Evolutionary conservation across 345 rosid genomes (phyloP).

Genomic region (Eutrema japonicum): DNA sequence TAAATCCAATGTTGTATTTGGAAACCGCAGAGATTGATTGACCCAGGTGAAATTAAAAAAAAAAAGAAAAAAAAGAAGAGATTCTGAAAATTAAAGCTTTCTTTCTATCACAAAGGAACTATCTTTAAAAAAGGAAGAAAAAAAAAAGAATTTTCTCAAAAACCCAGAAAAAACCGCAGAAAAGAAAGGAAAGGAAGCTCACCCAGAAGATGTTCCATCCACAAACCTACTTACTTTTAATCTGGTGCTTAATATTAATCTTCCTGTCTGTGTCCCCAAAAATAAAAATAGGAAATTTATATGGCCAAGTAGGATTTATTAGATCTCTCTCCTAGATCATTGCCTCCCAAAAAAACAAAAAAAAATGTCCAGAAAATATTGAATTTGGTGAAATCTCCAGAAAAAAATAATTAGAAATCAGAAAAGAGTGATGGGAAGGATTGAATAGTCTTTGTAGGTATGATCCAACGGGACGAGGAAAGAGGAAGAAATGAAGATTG

Average conservation of each 20-base stretch:
- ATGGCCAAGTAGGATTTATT: slow-evolving; percentile 40
- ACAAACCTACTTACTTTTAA: slow-evolving; percentile 24
- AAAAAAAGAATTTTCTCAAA: background rate
- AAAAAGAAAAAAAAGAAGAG: background rate
- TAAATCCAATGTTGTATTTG: slow-evolving; percentile 14
- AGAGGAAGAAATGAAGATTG: slow-evolving; percentile 13
- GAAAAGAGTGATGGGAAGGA: slow-evolving; percentile 37
- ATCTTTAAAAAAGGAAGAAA: background rate
- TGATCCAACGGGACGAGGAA: slow-evolving; percentile 30
- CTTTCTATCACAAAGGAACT: background rate
- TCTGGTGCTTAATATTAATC: slow-evolving; percentile 33
- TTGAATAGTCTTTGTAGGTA: slow-evolving; percentile 4
- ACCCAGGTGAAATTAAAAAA: background rate
- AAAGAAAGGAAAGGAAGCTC: slow-evolving; percentile 31
- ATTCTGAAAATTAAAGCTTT: background rate
- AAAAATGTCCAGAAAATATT: background rate
- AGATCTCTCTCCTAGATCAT: slow-evolving; percentile 30
- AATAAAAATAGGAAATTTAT: slow-evolving; percentile 20
- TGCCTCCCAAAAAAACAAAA: no score
- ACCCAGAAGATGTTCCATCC: slow-evolving; percentile 47
- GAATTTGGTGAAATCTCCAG: background rate
- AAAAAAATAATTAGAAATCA: background rate
- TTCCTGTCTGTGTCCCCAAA: slow-evolving; percentile 37
- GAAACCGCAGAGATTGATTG: slow-evolving; percentile 22
- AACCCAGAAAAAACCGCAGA: slow-evolving; percentile 37